Conservation (phyloP, 495 filamentous ascomycete species). For the Chaetomium tenue region DNA sequence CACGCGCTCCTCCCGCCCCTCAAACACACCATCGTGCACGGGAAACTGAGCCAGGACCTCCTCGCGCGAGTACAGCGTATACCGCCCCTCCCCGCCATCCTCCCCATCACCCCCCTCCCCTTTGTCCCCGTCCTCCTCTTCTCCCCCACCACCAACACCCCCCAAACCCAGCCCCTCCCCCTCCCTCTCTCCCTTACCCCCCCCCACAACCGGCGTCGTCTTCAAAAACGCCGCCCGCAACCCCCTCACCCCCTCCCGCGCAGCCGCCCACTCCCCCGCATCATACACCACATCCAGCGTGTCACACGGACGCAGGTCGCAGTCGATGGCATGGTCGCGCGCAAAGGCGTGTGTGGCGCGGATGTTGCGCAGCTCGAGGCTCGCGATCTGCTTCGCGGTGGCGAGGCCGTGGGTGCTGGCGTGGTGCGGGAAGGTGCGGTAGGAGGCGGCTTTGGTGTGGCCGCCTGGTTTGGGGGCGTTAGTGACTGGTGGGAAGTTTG, state of each 20-base stretch:
- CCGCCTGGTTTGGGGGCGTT: slow-evolving; percentile 42
- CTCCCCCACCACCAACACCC: no score
- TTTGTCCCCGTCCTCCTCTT: no score
- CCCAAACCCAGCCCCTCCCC: no score
- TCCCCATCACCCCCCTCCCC: slow-evolving; percentile 5
- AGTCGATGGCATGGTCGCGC: slow-evolving; percentile 48
- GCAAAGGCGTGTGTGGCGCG: slow-evolving; percentile 55
- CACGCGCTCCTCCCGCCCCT: slow-evolving; percentile 37
- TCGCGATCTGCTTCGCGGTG: slow-evolving; percentile 54
- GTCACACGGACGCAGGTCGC: slow-evolving; percentile 49
- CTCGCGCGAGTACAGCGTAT: slow-evolving; percentile 45
- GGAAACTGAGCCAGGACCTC: slow-evolving; percentile 51
- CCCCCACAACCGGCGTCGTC: not conserved
- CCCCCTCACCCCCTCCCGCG: slow-evolving; percentile 37
- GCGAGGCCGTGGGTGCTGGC: slow-evolving; percentile 35
- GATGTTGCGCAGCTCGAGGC: slow-evolving; percentile 59
- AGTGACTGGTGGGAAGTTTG: no score
- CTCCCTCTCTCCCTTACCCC: no score
- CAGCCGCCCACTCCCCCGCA: slow-evolving; percentile 42
- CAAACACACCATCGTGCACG: slow-evolving; percentile 29
- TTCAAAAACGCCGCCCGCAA: slow-evolving; percentile 50
- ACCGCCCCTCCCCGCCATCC: slow-evolving; percentile 44
- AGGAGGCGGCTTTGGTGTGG: slow-evolving; percentile 63
- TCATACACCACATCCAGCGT: slow-evolving; percentile 62
- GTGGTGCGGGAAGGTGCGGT: slow-evolving; percentile 53